Percentiles rank a stretch among this genome's conserved stretches.
Evolutionary conservation across 257 asterid species (phyloP).

Genomic region (Capsicum pubescens): DNA sequence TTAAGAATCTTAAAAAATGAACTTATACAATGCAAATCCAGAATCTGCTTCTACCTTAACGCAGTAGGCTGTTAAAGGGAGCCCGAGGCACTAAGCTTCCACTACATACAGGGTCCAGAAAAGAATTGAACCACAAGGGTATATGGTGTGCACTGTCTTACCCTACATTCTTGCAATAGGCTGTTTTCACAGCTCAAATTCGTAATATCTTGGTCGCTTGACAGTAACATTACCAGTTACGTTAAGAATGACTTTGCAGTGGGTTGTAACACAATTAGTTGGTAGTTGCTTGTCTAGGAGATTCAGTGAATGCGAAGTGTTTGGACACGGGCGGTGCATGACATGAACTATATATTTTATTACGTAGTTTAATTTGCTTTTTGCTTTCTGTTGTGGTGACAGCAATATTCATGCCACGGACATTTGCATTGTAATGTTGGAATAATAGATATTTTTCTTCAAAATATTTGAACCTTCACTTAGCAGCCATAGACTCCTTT

Average conservation of each 20-base stretch:
- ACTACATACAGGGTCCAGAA: too few species aligned
- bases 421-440: not conserved
- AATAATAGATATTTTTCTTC: not conserved
- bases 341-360: not conserved
- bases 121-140: too few species aligned
- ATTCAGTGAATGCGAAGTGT: not conserved
- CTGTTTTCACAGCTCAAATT: too few species aligned
- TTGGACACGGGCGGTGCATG: conserved; percentile 3
- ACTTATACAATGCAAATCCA: too few species aligned
- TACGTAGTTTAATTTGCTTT: not conserved
- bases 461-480: not conserved
- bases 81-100: too few species aligned
- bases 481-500: not conserved
- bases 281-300: not conserved
- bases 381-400: conserved; percentile 12
- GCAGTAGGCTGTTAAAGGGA: not conserved
- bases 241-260: too few species aligned
- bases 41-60: not conserved
- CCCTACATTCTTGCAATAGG: too few species aligned
- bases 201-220: not conserved
- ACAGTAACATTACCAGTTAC: not conserved
- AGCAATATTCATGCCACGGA: not conserved
- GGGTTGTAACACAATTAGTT: not conserved
- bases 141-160: too few species aligned
- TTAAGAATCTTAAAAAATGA: too few species aligned